These are phyloP conservation scores for Epichloe coenophiala DNA, from an alignment of 2,329 filamentous ascomycete species.

Conservation along the genomic window DNA sequence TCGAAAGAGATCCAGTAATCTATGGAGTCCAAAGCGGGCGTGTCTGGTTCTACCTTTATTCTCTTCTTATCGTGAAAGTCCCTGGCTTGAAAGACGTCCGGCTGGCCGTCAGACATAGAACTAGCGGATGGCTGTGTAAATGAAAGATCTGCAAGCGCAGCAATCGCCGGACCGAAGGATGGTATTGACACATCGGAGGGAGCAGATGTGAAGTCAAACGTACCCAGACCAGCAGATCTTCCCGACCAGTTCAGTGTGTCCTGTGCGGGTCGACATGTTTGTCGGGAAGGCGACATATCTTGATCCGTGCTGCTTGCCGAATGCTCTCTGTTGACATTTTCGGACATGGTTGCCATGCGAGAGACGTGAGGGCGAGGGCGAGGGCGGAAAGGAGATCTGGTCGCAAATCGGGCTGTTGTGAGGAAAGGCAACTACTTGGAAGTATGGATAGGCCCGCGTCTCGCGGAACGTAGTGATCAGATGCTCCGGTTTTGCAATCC, in stretches of 20 bases:
- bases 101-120: constrained; percentile 12
- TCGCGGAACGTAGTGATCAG: background rate
- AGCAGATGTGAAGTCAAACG: constrained; percentile 13
- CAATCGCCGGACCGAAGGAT: constrained; percentile 17
- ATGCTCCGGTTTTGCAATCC: background rate
- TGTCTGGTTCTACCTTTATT: constrained; percentile 29
- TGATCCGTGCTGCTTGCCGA: constrained; percentile 1
- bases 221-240: constrained; percentile 1
- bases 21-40: constrained; percentile 32
- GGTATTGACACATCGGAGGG: constrained; percentile 14
- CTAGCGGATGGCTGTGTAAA: constrained; percentile 16
- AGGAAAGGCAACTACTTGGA: background rate
- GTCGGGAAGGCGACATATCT: constrained; percentile 3
- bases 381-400: background rate
- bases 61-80: constrained; percentile 33
- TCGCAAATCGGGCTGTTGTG: background rate
- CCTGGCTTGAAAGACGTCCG: constrained; percentile 14
- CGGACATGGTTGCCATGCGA: constrained; percentile 1
- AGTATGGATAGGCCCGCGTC: background rate
- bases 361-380: background rate
- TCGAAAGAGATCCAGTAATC: constrained; percentile 42
- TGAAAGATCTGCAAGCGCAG: constrained; percentile 19
- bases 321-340: constrained; percentile 1
- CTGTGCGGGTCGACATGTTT: constrained; percentile 4
- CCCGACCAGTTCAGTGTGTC: constrained; percentile 6